Evolutionary conservation across 2,329 filamentous ascomycete genomes (phyloP).

Genomic region (Pseudogymnoascus sp.): DNA sequence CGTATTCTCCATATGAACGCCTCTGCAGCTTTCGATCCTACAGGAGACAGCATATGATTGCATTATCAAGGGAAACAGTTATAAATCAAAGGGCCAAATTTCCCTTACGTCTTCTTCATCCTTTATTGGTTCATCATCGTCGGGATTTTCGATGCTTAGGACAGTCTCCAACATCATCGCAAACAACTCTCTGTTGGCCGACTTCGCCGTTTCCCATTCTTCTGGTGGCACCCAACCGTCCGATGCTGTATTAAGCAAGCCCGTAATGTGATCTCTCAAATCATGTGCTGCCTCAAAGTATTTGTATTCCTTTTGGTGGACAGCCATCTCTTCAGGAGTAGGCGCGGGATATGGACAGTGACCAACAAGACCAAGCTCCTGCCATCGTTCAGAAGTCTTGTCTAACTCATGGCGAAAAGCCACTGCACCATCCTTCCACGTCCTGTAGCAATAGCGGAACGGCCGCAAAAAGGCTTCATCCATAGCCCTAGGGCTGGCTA

Average conservation of each 20-base stretch:
- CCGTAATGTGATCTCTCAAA: conserved; percentile 13
- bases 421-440: conserved; percentile 34
- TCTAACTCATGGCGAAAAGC: conserved; percentile 34
- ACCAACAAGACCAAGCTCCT: conserved; percentile 30
- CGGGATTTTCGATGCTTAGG: not conserved
- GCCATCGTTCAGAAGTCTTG: conserved; percentile 30
- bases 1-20: no score
- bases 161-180: conserved; percentile 5
- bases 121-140: not conserved
- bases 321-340: conserved; percentile 14
- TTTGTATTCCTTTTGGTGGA: conserved; percentile 14
- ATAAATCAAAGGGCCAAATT: conserved; percentile 3
- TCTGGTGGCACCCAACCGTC: conserved; percentile 20
- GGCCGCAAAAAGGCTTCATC: conserved; percentile 31
- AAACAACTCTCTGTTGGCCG: conserved; percentile 10
- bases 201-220: conserved; percentile 15
- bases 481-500: conserved; percentile 27
- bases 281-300: conserved; percentile 16
- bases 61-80: not conserved
- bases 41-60: no score
- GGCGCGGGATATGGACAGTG: conserved; percentile 23
- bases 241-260: conserved; percentile 11
- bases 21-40: no score
- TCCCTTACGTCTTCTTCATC: not conserved
- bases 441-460: conserved; percentile 33